phyloP scores from a whole-genome alignment of 2,329 filamentous ascomycete species.

The Aureobasidium sp. region DNA sequence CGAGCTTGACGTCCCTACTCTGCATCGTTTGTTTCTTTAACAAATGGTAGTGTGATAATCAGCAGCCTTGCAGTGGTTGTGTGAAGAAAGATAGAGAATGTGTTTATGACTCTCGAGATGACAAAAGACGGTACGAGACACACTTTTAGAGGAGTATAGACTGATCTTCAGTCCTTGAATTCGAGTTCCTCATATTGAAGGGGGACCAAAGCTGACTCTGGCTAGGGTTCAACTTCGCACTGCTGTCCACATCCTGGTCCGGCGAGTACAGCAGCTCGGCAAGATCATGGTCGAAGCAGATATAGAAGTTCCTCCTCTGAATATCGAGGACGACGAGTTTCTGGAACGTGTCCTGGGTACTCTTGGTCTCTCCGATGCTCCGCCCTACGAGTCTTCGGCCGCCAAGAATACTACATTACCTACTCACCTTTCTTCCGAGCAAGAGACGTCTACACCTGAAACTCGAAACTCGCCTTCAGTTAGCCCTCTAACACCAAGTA shows the following conservation, averaged over 20 bases:
- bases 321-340: slow-evolving; percentile 30
- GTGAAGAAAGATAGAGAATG: slow-evolving; percentile 22
- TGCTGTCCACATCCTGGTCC: slow-evolving; percentile 1
- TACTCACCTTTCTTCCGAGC: not conserved
- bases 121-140: slow-evolving; percentile 25
- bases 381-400: not conserved
- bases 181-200: not conserved
- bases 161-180: too few relatives aligned
- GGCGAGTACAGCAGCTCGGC: slow-evolving; percentile 5
- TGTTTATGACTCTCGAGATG: slow-evolving; percentile 24
- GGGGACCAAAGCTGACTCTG: not conserved
- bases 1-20: not conserved
- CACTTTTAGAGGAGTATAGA: not conserved
- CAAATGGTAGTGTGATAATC: slow-evolving; percentile 17
- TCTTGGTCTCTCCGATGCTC: slow-evolving; percentile 7
- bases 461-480: not conserved
- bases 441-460: not conserved
- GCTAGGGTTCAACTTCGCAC: slow-evolving; percentile 2
- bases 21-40: not conserved
- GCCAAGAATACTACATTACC: not conserved
- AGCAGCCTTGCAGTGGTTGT: slow-evolving; percentile 22
- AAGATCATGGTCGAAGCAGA: slow-evolving; percentile 6
- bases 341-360: slow-evolving; percentile 29
- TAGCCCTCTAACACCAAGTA: not conserved
- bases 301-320: slow-evolving; percentile 9